Base-by-base conservation (phyloP, 306 rosid species). In the Crotalaria pallida region DNA sequence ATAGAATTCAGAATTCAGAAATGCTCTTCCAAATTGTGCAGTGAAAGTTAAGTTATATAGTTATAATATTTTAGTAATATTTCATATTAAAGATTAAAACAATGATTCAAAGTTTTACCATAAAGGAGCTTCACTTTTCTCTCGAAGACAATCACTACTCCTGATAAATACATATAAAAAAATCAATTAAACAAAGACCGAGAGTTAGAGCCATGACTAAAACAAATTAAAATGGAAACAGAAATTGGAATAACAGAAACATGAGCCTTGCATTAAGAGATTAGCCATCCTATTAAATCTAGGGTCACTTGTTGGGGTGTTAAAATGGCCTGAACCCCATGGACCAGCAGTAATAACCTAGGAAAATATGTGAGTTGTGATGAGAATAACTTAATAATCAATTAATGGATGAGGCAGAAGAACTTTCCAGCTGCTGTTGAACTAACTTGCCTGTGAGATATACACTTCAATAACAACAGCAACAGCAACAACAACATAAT, bases 131-230 rank as follows among this genome's bases (percentile, higher is more conserved):
- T 94, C 59, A 94, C 98, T 87, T 90, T 94, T 26, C 94, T 85
- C 73, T 94, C 95, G 36, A 82, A 90, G 50, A 94, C 98, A 55
- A 94, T 89, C 61, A 88, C 98, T 3, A 91, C 96, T 16, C 96
- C 97, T 94, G 81, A 79, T 65, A 72, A 60, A 5, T 55, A 67
- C 10, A 15, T 0, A 21, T 9, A 12, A 24, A 49, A 49, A 26
- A 67, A 67, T 21, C 45, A 41, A 41, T 12, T n/a, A n/a, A n/a
- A n/a, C n/a, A n/a, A n/a, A n/a, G n/a, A n/a, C n/a, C n/a, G n/a
- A n/a, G n/a, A n/a, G n/a, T n/a, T n/a, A n/a, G n/a, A n/a, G n/a
- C n/a, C n/a, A n/a, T n/a, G n/a, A n/a, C n/a, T n/a, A n/a, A n/a
- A n/a, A n/a, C n/a, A n/a, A 78, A 77, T 34, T 41, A 49, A 38